A percentile compares a stretch with the other conserved stretches of the same genome.
These are phyloP conservation scores for Macrophomina phaseolina DNA, from an alignment of 2,329 filamentous ascomycete genomes.

Conservation along the genomic window DNA sequence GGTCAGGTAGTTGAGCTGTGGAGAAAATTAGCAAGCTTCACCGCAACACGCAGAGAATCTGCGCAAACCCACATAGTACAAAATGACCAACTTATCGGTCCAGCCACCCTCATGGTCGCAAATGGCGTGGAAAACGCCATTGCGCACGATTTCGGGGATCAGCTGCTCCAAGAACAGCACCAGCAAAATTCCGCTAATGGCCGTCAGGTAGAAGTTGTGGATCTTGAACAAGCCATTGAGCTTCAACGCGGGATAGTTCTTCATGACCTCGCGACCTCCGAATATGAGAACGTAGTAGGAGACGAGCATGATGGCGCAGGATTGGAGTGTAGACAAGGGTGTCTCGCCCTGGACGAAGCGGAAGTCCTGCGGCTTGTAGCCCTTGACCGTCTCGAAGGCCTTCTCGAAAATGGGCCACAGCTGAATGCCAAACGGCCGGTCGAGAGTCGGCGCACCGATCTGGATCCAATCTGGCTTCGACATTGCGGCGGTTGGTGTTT, in stretches of 20 bases:
- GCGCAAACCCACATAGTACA: conserved; percentile 86
- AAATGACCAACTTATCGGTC: conserved; percentile 88
- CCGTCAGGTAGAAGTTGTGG: conserved; percentile 94
- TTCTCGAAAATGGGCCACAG: conserved; percentile 96
- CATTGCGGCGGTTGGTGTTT: conserved; percentile 47
- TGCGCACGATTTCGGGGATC: conserved; percentile 77
- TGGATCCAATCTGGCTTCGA: conserved; percentile 59
- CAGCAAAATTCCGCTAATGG: conserved; percentile 80
- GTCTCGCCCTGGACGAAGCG: conserved; percentile 80
- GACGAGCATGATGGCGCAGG: conserved; percentile 79
- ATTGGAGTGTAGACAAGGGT: conserved; percentile 86
- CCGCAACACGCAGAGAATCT: not conserved
- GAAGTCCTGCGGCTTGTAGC: conserved; percentile 87
- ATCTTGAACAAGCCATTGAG: conserved; percentile 89
- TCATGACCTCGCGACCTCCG: conserved; percentile 90
- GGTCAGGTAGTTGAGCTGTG: conserved; percentile 93
- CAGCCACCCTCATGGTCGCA: conserved; percentile 83
- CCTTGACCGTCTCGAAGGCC: conserved; percentile 75
- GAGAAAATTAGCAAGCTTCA: conserved; percentile 45
- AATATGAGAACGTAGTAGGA: conserved; percentile 95
- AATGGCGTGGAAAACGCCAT: conserved; percentile 88
- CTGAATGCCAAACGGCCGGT: conserved; percentile 87
- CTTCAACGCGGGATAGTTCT: conserved; percentile 81
- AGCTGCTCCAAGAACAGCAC: conserved; percentile 91
- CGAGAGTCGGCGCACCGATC: conserved; percentile 73